phyloP scores from a whole-genome alignment of 768 basidiomycete species.

The Mycena metata region DNA sequence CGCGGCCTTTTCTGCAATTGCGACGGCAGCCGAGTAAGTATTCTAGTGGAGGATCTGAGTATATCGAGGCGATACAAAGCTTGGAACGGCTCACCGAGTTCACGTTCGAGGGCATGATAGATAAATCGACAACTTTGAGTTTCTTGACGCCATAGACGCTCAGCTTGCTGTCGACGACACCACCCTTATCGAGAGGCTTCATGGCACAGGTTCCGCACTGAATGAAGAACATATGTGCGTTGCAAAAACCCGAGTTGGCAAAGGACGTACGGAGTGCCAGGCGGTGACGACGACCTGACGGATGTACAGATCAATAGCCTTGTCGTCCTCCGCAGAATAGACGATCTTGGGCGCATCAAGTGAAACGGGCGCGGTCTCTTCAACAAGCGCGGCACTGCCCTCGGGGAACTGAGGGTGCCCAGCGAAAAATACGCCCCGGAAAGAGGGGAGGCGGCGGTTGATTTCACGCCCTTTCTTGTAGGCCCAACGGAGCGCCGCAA shows the following conservation, averaged over 20 bases:
- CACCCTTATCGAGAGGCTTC: conserved; percentile 69
- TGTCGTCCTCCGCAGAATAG: conserved; percentile 9
- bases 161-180: conserved; percentile 73
- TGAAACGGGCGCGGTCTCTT: conserved; percentile 48
- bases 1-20: conserved; percentile 74
- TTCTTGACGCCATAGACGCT: conserved; percentile 72
- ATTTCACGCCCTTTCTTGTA: conserved; percentile 72
- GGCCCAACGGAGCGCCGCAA: conserved; percentile 60
- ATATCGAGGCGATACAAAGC: not conserved
- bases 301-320: conserved; percentile 54
- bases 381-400: conserved; percentile 48
- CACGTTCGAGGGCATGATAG: not conserved
- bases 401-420: not conserved
- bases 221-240: conserved; percentile 50
- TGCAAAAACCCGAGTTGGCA: not conserved
- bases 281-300: conserved; percentile 54
- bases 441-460: conserved; percentile 64
- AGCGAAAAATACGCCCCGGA: conserved; percentile 47
- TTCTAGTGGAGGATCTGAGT: conserved; percentile 51
- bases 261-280: conserved; percentile 59
- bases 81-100: not conserved
- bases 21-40: conserved; percentile 58
- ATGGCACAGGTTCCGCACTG: conserved; percentile 71
- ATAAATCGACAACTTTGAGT: conserved; percentile 70
- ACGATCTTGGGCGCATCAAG: conserved; percentile 54